Percentiles rank a stretch among this genome's conserved stretches.
Conservation (phyloP, 257 asterid species). For the Solanum gracilifrons region DNA sequence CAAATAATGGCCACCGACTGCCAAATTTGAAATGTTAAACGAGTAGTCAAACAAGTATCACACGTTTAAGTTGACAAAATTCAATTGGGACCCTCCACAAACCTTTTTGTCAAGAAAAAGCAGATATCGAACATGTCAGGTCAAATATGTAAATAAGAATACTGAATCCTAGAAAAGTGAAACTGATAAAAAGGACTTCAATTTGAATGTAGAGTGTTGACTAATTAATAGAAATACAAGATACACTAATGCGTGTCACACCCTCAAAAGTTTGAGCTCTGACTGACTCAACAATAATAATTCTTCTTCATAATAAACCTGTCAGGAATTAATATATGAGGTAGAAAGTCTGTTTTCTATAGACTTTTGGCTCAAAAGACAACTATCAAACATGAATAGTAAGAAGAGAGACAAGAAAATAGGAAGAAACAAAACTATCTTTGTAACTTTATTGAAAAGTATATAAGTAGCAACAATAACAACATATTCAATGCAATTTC, state of each 20-base stretch:
- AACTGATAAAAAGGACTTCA: background rate
- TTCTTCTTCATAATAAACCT: background rate
- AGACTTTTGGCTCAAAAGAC: rapidly evolving
- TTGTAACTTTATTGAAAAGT: too few relatives aligned
- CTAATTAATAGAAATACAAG: background rate
- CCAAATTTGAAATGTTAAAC: background rate
- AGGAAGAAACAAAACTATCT: too few relatives aligned
- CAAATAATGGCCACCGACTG: background rate
- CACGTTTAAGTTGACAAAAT: background rate
- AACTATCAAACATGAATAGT: background rate
- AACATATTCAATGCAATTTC: too few relatives aligned
- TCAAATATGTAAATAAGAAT: background rate
- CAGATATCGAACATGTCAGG: background rate
- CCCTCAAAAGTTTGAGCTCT: background rate
- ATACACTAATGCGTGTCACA: background rate
- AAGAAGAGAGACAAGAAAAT: background rate
- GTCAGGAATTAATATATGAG: too few relatives aligned
- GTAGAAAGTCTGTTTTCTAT: too few relatives aligned
- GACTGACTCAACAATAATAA: background rate
- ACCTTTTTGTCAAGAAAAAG: background rate
- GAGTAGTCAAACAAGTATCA: background rate
- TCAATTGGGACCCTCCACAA: background rate
- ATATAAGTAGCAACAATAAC: too few relatives aligned
- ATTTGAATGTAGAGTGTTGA: background rate
- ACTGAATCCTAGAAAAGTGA: background rate